phyloP scores from a whole-genome alignment of 1,284 basidiomycete species.

The Moesziomyces aphidis region DNA sequence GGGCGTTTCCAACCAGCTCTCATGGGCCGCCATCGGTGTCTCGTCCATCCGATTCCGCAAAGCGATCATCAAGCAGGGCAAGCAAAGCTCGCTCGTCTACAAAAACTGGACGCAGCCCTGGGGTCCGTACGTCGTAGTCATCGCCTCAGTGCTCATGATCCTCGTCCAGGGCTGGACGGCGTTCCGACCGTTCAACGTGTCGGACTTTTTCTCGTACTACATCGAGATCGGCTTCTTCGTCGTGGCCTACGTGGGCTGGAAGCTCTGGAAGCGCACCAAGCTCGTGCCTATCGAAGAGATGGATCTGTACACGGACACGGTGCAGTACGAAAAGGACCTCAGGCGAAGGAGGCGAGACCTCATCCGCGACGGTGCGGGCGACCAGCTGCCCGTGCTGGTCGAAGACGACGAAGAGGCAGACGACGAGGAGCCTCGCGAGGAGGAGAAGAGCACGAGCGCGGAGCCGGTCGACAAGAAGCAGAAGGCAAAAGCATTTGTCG shows the following conservation, averaged over 20 bases:
- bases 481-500: conserved; percentile 15
- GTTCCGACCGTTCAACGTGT: conserved; percentile 45
- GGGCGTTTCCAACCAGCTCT: conserved; percentile 78
- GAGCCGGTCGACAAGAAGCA: conserved; percentile 12
- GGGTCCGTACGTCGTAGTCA: conserved; percentile 54
- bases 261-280: conserved; percentile 46
- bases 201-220: conserved; percentile 69
- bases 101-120: conserved; percentile 70
- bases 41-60: conserved; percentile 81
- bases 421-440: conserved; percentile 1
- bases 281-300: conserved; percentile 53
- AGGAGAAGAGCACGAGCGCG: conserved; percentile 1
- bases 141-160: conserved; percentile 54
- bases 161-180: conserved; percentile 64
- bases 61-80: conserved; percentile 74
- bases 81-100: conserved; percentile 68
- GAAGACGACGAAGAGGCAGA: conserved; percentile 35
- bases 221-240: conserved; percentile 64
- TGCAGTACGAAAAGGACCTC: conserved; percentile 36
- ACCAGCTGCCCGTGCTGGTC: conserved; percentile 25
- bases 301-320: conserved; percentile 58
- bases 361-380: conserved; percentile 18
- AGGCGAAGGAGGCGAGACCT: conserved; percentile 24
- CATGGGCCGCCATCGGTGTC: conserved; percentile 84
- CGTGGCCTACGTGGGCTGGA: conserved; percentile 36